Conservation (phyloP, 1,284 basidiomycete genomes). For the Pholiota adiposa region DNA sequence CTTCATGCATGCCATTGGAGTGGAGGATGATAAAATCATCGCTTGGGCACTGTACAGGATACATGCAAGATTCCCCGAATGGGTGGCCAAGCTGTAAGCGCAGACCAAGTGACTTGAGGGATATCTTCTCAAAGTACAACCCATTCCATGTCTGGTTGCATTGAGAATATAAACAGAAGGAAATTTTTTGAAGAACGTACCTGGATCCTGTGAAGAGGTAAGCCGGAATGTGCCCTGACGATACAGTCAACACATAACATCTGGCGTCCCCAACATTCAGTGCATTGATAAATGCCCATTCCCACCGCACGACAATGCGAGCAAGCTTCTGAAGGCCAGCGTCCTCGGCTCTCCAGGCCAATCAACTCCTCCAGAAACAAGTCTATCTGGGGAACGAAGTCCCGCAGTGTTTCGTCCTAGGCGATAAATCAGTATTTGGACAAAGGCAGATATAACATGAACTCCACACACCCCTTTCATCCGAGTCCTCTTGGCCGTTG, state of each 20-base stretch:
- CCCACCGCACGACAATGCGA: background rate
- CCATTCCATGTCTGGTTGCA: constrained; percentile 26
- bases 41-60: constrained; percentile 5
- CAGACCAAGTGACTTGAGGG: constrained; percentile 23
- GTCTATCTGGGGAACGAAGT: background rate
- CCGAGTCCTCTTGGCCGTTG: background rate
- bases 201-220: constrained; percentile 12
- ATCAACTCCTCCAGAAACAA: constrained; percentile 8
- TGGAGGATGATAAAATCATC: constrained; percentile 27
- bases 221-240: background rate
- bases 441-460: background rate
- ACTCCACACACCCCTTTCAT: background rate
- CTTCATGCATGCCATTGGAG: constrained; percentile 26
- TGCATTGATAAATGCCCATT: constrained; percentile 5
- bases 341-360: constrained; percentile 2
- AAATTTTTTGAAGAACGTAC: constrained; percentile 7
- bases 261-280: constrained; percentile 8
- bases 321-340: background rate
- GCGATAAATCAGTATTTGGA: no score
- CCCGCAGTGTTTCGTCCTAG: constrained; percentile 8
- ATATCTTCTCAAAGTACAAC: constrained; percentile 14
- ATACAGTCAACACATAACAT: constrained; percentile 14
- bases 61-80: constrained; percentile 16
- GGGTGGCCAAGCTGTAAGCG: constrained; percentile 26
- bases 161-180: background rate